Conservation (phyloP, 768 basidiomycete genomes). For the Rickenella mellea region DNA sequence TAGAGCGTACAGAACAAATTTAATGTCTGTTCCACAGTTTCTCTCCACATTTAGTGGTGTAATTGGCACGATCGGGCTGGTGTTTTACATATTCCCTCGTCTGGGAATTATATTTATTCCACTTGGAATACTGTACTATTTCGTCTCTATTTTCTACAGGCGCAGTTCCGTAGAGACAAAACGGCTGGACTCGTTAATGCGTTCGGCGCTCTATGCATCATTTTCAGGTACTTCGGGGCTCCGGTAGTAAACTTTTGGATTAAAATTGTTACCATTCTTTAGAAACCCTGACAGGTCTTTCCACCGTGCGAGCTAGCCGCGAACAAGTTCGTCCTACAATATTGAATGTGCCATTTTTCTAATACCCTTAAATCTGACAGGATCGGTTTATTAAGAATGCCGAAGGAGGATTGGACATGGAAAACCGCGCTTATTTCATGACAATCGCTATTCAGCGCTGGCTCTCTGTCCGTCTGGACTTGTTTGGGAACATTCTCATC, state of each 20-base stretch:
- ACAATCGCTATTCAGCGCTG: conserved; percentile 58
- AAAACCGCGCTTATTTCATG: conserved; percentile 58
- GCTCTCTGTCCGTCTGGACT: conserved; percentile 53
- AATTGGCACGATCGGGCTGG: conserved; percentile 45
- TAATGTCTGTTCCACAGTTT: conserved; percentile 6
- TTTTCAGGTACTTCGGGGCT: conserved; percentile 38
- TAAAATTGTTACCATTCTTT: conserved; percentile 1
- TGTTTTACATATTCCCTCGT: conserved; percentile 59
- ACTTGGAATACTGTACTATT: conserved; percentile 40
- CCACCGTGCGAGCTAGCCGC: conserved; percentile 53
- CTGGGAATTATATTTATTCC: conserved; percentile 58
- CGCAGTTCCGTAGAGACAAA: conserved; percentile 56
- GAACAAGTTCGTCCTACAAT: conserved; percentile 29
- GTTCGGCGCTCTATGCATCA: conserved; percentile 48
- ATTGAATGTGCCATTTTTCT: not conserved
- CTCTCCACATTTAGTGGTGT: conserved; percentile 24
- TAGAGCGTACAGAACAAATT: not conserved
- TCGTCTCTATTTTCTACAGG: conserved; percentile 46
- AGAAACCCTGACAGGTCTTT: conserved; percentile 57
- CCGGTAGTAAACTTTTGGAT: not conserved
- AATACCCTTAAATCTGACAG: conserved; percentile 17
- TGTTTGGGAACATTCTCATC: conserved; percentile 58
- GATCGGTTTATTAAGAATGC: conserved; percentile 39
- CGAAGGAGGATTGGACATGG: conserved; percentile 44
- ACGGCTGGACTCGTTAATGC: conserved; percentile 51